These are phyloP conservation scores for Pseudocercospora cruenta DNA, from an alignment of 2,329 filamentous ascomycete species.

Conservation along the genomic window DNA sequence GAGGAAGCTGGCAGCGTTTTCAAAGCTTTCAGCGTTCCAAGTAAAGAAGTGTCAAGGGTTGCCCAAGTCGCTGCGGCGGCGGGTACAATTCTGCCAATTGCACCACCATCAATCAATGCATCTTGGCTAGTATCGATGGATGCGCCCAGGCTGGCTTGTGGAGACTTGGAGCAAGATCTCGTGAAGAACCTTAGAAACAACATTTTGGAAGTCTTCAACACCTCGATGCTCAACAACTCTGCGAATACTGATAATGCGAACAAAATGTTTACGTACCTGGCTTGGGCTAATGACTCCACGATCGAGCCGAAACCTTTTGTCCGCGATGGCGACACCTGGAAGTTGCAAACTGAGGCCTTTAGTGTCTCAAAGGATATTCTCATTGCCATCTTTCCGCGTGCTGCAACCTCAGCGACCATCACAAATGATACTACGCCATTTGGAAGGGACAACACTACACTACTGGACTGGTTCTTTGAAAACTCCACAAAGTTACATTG, in stretches of 20 bases:
- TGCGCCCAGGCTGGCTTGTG: conserved; percentile 10
- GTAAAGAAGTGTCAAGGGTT: background rate
- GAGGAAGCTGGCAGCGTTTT: background rate
- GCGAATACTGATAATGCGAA: no score
- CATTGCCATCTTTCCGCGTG: background rate
- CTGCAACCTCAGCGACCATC: background rate
- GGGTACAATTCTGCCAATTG: conserved; percentile 16
- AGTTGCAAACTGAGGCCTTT: background rate
- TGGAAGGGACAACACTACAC: background rate
- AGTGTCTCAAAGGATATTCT: background rate
- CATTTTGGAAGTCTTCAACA: background rate
- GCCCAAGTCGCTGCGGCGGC: background rate
- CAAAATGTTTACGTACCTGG: background rate
- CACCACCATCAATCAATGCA: conserved; percentile 7
- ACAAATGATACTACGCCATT: background rate
- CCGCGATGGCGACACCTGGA: background rate
- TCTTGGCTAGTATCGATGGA: conserved; percentile 8
- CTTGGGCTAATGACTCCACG: background rate
- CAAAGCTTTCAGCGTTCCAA: background rate
- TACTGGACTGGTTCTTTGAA: background rate
- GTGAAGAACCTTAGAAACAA: background rate
- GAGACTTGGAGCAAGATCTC: background rate
- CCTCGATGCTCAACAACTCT: background rate
- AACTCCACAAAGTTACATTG: background rate
- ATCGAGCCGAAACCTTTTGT: background rate